Evolutionary conservation across 805 yeast genomes (phyloP).

Genomic region (Blastobotrys attinorum): DNA sequence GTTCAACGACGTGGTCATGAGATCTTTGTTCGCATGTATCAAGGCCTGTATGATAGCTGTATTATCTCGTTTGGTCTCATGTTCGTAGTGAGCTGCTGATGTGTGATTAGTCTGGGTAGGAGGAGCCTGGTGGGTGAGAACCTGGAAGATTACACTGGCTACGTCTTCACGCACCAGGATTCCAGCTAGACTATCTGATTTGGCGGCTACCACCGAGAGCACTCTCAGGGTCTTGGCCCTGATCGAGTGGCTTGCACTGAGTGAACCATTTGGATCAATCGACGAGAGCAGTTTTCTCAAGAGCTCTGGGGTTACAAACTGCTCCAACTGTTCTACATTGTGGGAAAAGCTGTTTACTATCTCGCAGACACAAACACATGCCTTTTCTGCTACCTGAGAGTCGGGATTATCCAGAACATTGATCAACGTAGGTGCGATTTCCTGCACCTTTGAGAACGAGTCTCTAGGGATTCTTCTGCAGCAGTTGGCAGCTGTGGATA

Average conservation of each 20-base stretch:
- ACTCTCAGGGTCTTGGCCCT: conserved; percentile 7
- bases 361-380: conserved; percentile 57
- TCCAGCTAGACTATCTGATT: conserved; percentile 37
- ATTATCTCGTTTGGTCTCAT: conserved; percentile 20
- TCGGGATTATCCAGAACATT: conserved; percentile 48
- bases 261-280: conserved; percentile 14
- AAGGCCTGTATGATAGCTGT: conserved; percentile 55
- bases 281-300: conserved; percentile 14
- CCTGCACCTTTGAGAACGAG: conserved; percentile 35
- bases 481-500: conserved; percentile 34
- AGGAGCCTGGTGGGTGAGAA: conserved; percentile 43
- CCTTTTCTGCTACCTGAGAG: conserved; percentile 49
- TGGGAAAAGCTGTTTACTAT: conserved; percentile 43
- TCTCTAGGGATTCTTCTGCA: conserved; percentile 8
- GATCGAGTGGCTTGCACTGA: conserved; percentile 6
- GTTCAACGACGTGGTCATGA: conserved; percentile 46
- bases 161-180: conserved; percentile 42
- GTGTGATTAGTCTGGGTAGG: conserved; percentile 18
- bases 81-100: no score
- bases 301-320: conserved; percentile 26
- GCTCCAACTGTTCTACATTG: conserved; percentile 39
- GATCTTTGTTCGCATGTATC: conserved; percentile 66
- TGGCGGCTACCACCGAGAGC: conserved; percentile 35
- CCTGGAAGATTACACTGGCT: conserved; percentile 39
- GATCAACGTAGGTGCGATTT: conserved; percentile 52